phyloP scores from a whole-genome alignment of 352 stramenopile species.

The Phytophthora nicotianae region DNA sequence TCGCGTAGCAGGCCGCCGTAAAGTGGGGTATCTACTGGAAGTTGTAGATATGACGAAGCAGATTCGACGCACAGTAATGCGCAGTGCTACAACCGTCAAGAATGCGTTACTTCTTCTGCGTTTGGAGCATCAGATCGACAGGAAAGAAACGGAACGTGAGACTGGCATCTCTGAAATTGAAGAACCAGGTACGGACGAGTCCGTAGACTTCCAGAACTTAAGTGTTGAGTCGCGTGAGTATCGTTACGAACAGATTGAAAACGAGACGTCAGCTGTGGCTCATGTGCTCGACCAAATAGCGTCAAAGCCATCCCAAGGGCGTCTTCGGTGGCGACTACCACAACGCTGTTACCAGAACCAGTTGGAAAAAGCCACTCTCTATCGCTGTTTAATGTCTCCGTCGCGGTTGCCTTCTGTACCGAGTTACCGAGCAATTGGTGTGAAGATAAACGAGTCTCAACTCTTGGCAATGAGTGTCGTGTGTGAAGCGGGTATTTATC shows the following conservation, averaged over 20 bases:
- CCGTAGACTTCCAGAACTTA: conserved; percentile 53
- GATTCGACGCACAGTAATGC: conserved; percentile 45
- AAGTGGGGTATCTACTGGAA: conserved; percentile 70
- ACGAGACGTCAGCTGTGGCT: conserved; percentile 56
- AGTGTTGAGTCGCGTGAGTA: conserved; percentile 68
- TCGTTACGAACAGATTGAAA: conserved; percentile 67
- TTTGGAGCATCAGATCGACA: conserved; percentile 34
- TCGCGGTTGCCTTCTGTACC: conserved; percentile 44
- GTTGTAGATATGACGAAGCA: conserved; percentile 42
- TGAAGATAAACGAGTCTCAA: conserved; percentile 57
- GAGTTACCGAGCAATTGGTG: conserved; percentile 60
- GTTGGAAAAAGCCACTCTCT: conserved; percentile 55
- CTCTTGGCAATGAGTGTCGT: conserved; percentile 67
- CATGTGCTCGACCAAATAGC: conserved; percentile 47
- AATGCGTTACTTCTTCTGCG: conserved; percentile 56
- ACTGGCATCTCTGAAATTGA: conserved; percentile 28
- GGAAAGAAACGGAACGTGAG: conserved; percentile 26
- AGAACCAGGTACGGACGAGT: conserved; percentile 16
- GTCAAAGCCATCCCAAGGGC: conserved; percentile 11
- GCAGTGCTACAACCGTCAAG: conserved; percentile 67
- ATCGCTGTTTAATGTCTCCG: conserved; percentile 64
- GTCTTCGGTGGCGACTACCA: conserved; percentile 21
- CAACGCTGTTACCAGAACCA: conserved; percentile 39
- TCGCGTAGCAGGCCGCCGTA: conserved; percentile 52
- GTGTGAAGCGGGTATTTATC: conserved; percentile 63